phyloP scores from a whole-genome alignment of 768 basidiomycete species.

The Hydnum rufescens region DNA sequence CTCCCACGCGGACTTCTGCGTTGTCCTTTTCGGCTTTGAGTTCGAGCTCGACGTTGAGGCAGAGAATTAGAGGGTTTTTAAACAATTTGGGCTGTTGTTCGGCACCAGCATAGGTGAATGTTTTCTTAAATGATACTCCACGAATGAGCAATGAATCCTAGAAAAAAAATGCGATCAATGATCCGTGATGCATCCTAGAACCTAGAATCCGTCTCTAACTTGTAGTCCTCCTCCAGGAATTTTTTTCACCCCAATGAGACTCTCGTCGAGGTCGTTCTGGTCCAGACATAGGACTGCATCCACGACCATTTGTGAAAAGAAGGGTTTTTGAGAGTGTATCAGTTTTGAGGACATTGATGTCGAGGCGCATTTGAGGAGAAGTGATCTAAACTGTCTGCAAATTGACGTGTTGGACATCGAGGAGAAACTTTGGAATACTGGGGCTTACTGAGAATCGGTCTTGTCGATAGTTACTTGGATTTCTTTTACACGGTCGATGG shows the following conservation, averaged over 20 bases:
- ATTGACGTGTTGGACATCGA: neutral
- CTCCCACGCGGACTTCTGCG: constrained; percentile 92
- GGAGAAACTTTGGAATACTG: neutral
- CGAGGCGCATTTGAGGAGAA: constrained; percentile 88
- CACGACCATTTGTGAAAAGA: constrained; percentile 98
- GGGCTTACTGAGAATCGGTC: constrained; percentile 64
- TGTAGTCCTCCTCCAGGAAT: constrained; percentile 96
- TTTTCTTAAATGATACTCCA: constrained; percentile 98
- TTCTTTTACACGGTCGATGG: constrained; percentile 67
- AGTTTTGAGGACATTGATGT: constrained; percentile 99
- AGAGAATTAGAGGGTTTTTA: constrained; percentile 70
- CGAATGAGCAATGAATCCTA: constrained; percentile 65
- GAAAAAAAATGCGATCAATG: neutral
- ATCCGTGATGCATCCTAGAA: neutral
- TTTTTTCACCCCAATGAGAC: constrained; percentile 92
- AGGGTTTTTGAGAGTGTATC: constrained; percentile 96
- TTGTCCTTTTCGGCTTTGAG: constrained; percentile 99
- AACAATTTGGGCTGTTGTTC: constrained; percentile 97
- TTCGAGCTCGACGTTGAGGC: constrained; percentile 94
- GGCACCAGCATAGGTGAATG: constrained; percentile 96
- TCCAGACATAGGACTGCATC: constrained; percentile 88
- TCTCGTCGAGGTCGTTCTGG: constrained; percentile 85
- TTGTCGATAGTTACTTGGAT: constrained; percentile 83
- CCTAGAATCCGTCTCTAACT: constrained; percentile 10
- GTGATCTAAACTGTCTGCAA: constrained; percentile 71